Conservation (phyloP, 441 rosid species). For the Syzygium syzygioides region DNA sequence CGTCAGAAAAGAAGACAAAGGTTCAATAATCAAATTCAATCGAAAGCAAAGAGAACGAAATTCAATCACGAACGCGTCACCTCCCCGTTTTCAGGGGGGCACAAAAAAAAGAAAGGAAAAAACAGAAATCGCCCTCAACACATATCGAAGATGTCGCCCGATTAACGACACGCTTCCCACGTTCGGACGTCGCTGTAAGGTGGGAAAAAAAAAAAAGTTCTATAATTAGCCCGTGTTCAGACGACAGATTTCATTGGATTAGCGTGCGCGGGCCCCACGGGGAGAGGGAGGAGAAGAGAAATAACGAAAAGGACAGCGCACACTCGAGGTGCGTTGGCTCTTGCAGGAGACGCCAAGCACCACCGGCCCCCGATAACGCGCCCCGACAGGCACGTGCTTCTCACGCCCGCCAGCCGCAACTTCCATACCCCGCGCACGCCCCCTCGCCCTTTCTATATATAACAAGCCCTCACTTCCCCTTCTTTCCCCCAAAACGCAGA, state of each 20-base stretch:
- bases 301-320: neutral
- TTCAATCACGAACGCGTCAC: neutral
- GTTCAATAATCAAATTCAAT: neutral
- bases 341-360: conserved; percentile 34
- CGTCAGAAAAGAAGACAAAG: neutral
- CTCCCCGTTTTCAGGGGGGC: neutral
- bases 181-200: neutral
- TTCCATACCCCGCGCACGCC: neutral
- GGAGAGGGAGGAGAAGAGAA: too few relatives aligned
- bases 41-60: neutral
- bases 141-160: neutral
- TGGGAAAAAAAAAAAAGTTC: neutral
- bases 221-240: neutral
- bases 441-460: neutral
- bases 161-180: neutral
- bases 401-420: conserved; percentile 10
- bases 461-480: neutral
- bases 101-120: neutral
- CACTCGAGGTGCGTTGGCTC: conserved; percentile 1
- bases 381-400: conserved; percentile 52
- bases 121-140: neutral
- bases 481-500: neutral
- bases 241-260: neutral
- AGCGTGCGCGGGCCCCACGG: neutral
- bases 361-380: conserved; percentile 22